These are phyloP conservation scores for Ramularia endophylla DNA, from an alignment of 2,329 filamentous ascomycete species.

Conservation along the genomic window DNA sequence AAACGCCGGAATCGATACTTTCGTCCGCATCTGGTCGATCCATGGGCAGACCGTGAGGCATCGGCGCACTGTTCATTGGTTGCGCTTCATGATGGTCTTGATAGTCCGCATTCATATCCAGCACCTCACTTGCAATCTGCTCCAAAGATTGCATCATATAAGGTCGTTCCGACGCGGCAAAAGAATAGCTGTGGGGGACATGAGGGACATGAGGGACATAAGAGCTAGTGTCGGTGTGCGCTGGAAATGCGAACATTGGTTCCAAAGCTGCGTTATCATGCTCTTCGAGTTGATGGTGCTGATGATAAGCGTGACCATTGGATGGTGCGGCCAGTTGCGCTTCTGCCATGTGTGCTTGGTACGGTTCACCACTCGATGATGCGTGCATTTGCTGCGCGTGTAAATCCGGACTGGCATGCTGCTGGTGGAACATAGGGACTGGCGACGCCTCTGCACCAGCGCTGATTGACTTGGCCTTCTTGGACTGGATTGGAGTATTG, in stretches of 20 bases:
- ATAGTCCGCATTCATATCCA: slow-evolving; percentile 28
- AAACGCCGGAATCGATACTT: slow-evolving; percentile 28
- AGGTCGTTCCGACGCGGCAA: slow-evolving; percentile 17
- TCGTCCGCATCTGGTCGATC: slow-evolving; percentile 20
- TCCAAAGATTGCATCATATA: slow-evolving; percentile 27
- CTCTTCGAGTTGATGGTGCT: slow-evolving; percentile 3
- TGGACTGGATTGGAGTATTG: slow-evolving; percentile 21
- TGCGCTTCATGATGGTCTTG: slow-evolving; percentile 13
- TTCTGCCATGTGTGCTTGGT: background rate
- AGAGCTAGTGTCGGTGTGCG: slow-evolving; percentile 6
- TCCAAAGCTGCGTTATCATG: slow-evolving; percentile 17
- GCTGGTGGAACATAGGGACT: slow-evolving; percentile 8
- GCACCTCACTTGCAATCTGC: slow-evolving; percentile 32
- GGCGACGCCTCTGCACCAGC: slow-evolving; percentile 2
- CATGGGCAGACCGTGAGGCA: slow-evolving; percentile 8
- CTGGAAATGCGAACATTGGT: slow-evolving; percentile 14
- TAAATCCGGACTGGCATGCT: slow-evolving; percentile 7
- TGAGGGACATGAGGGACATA: slow-evolving; percentile 6
- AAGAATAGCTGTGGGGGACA: slow-evolving; percentile 17
- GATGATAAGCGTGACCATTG: slow-evolving; percentile 5
- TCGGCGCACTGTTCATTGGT: slow-evolving; percentile 11
- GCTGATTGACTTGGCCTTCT: slow-evolving; percentile 16
- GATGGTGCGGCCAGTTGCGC: slow-evolving; percentile 5
- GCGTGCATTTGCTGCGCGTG: background rate
- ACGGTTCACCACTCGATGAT: background rate